Conservation (phyloP, 208 protist species). For the Phytomonas francai region DNA sequence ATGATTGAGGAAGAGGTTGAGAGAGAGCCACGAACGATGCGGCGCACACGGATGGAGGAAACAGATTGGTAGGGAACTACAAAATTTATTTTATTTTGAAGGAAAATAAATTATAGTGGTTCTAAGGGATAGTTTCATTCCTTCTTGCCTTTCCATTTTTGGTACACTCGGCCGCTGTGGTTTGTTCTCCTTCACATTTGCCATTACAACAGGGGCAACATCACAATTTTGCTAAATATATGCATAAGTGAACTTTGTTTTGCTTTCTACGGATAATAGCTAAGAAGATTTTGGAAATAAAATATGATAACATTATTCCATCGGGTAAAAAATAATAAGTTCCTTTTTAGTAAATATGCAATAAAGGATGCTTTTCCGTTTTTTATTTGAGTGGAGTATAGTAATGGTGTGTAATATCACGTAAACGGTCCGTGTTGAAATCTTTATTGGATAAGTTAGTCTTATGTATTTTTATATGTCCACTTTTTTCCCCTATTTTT, state of each 20-base stretch:
- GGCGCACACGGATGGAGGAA: conserved; percentile 50
- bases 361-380: background rate
- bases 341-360: conserved; percentile 2
- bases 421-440: background rate
- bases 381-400: background rate
- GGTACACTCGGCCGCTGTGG: background rate
- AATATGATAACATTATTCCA: conserved; percentile 1
- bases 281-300: conserved; percentile 14
- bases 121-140: background rate
- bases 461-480: background rate
- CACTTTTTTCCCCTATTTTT: conserved; percentile 4
- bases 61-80: conserved; percentile 58
- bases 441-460: conserved; percentile 1
- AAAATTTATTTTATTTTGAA: background rate
- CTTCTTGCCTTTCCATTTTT: conserved; percentile 5
- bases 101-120: conserved; percentile 6
- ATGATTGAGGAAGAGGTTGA: conserved; percentile 86
- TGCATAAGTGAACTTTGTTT: conserved; percentile 7
- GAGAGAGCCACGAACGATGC: conserved; percentile 28
- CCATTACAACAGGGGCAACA: background rate
- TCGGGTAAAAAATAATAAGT: conserved; percentile 4
- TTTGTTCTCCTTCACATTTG: conserved; percentile 1
- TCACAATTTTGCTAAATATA: conserved; percentile 8
- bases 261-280: conserved; percentile 9
- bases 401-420: background rate